phyloP scores from a whole-genome alignment of 1,139 yeast species.

The Candida tunisiensis region DNA sequence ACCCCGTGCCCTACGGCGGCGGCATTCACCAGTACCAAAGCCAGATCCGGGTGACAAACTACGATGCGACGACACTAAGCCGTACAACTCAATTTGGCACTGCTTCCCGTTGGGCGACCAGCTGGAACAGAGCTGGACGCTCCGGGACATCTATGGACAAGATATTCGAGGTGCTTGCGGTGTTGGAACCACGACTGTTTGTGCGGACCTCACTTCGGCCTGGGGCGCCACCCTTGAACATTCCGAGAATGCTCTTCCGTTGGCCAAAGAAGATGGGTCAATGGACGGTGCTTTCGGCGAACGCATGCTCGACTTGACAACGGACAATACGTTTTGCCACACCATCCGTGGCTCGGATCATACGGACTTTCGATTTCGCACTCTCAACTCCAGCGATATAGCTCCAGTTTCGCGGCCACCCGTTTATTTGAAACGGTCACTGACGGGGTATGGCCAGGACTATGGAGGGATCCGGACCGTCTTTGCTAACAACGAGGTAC shows the following conservation, averaged over 20 bases:
- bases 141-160: slow-evolving; percentile 57
- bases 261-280: not conserved
- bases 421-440: slow-evolving; percentile 59
- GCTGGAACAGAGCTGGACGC: slow-evolving; percentile 30
- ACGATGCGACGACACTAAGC: slow-evolving; percentile 52
- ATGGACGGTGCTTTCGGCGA: too few relatives aligned
- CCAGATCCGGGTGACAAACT: slow-evolving; percentile 55
- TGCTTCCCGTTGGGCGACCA: slow-evolving; percentile 66
- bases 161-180: slow-evolving; percentile 48
- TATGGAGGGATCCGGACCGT: slow-evolving; percentile 77
- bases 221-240: slow-evolving; percentile 12
- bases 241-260: not conserved
- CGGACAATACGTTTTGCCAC: not conserved
- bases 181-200: slow-evolving; percentile 16
- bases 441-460: slow-evolving; percentile 86
- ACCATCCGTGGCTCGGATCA: too few relatives aligned
- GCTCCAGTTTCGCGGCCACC: slow-evolving; percentile 35
- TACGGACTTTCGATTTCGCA: too few relatives aligned
- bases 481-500: slow-evolving; percentile 35
- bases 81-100: slow-evolving; percentile 36
- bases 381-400: too few relatives aligned
- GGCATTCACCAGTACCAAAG: slow-evolving; percentile 58
- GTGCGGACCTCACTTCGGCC: slow-evolving; percentile 13
- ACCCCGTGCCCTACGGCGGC: slow-evolving; percentile 45
- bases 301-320: not conserved